Conservation (phyloP, 2,329 filamentous ascomycete species). For the Aschersonia sp. region DNA sequence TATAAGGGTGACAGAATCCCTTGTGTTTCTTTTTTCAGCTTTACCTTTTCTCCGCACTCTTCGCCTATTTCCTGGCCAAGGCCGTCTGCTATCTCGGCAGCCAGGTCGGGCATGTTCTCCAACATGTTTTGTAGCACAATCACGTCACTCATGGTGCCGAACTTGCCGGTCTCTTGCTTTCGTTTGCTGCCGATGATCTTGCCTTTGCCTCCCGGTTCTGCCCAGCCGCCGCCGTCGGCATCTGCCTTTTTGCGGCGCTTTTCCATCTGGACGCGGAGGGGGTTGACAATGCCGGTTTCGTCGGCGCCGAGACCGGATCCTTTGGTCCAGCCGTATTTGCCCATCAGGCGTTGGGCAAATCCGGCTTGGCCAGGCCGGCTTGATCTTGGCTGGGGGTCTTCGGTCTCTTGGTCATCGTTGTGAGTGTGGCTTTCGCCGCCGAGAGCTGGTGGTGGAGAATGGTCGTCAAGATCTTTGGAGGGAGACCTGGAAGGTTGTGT, state of each 20-base stretch:
- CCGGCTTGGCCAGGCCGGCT: slow-evolving; percentile 65
- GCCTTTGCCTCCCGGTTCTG: slow-evolving; percentile 52
- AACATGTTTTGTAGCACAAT: slow-evolving; percentile 77
- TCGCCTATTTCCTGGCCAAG: slow-evolving; percentile 92
- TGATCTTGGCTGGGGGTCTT: slow-evolving; percentile 33
- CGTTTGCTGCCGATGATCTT: slow-evolving; percentile 70
- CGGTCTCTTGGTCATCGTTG: slow-evolving; percentile 17
- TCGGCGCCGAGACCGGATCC: slow-evolving; percentile 77
- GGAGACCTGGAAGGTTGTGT: slow-evolving; percentile 13
- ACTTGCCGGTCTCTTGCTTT: slow-evolving; percentile 33
- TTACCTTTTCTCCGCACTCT: slow-evolving; percentile 69
- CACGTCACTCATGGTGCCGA: slow-evolving; percentile 66
- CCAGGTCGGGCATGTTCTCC: slow-evolving; percentile 62
- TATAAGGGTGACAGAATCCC: no score
- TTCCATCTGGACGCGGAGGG: slow-evolving; percentile 71
- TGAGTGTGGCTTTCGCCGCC: slow-evolving; percentile 19
- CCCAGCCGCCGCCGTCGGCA: slow-evolving; percentile 66
- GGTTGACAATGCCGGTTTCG: slow-evolving; percentile 70
- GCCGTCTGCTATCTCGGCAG: slow-evolving; percentile 59
- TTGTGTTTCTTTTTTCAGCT: neutral
- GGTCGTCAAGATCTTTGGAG: slow-evolving; percentile 22
- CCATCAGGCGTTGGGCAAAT: slow-evolving; percentile 79
- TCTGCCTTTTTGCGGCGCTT: slow-evolving; percentile 71
- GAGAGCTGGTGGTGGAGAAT: slow-evolving; percentile 31
- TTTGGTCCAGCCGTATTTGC: slow-evolving; percentile 86